Conservation (phyloP, 2,329 filamentous ascomycete genomes). For the Verticillium nonalfalfae region DNA sequence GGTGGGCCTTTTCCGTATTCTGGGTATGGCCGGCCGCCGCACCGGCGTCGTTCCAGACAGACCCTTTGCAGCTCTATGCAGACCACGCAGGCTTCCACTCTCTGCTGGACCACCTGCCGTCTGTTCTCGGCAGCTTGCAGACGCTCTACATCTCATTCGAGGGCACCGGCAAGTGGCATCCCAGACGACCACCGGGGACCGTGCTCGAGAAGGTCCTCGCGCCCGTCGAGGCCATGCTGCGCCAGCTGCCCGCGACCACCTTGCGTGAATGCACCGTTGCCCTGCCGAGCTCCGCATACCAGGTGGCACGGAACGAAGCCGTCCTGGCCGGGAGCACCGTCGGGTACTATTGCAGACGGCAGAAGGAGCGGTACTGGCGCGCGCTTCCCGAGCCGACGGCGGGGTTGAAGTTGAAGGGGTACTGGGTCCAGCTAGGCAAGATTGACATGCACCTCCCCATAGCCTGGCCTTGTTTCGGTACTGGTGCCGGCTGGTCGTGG, state of each 20-base stretch:
- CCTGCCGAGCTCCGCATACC: slow-evolving; percentile 16
- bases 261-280: slow-evolving; percentile 15
- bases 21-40: not conserved
- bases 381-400: slow-evolving; percentile 4
- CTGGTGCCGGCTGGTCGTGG: not conserved
- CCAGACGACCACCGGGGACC: not conserved
- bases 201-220: slow-evolving; percentile 10
- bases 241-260: slow-evolving; percentile 5
- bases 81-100: not conserved
- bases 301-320: slow-evolving; percentile 9
- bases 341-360: slow-evolving; percentile 9
- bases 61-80: not conserved
- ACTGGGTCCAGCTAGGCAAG: slow-evolving; percentile 19
- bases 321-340: slow-evolving; percentile 4
- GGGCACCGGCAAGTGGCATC: not conserved
- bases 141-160: not conserved
- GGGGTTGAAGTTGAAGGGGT: slow-evolving; percentile 11
- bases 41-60: not conserved
- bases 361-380: slow-evolving; percentile 16
- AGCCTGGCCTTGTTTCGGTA: not conserved
- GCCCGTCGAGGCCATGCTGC: slow-evolving; percentile 14
- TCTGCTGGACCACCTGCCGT: not conserved
- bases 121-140: not conserved
- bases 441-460: slow-evolving; percentile 7
- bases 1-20: not conserved